phyloP scores from a whole-genome alignment of 768 basidiomycete species.

The Chlorophyllum brunneum region DNA sequence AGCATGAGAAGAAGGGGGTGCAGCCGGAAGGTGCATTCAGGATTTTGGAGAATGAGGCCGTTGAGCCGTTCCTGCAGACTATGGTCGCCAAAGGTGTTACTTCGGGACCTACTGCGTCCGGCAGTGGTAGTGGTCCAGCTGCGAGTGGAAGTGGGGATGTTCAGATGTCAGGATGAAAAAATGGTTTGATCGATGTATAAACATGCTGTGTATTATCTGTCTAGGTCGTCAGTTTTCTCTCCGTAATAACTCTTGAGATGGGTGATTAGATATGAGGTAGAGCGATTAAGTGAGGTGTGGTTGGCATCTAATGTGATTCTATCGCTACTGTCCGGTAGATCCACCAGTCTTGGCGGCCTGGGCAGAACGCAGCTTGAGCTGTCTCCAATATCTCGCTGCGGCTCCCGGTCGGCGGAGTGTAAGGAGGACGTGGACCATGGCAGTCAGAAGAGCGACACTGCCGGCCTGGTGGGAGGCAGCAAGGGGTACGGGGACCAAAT shows the following conservation, averaged over 20 bases:
- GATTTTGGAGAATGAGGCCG: slow-evolving; percentile 37
- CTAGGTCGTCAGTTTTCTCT: background rate
- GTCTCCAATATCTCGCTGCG: slow-evolving; percentile 61
- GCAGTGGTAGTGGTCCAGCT: background rate
- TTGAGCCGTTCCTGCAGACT: slow-evolving; percentile 69
- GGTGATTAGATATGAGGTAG: too few species aligned
- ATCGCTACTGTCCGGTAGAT: background rate
- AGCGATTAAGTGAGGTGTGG: background rate
- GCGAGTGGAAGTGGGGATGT: slow-evolving; percentile 49
- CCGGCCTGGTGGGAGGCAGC: slow-evolving; percentile 96
- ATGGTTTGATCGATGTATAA: too few species aligned
- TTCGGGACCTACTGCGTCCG: slow-evolving; percentile 30
- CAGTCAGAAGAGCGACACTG: slow-evolving; percentile 81
- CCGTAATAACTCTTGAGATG: background rate
- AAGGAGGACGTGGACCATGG: slow-evolving; percentile 73
- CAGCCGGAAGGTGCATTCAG: slow-evolving; percentile 34
- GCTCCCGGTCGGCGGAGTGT: slow-evolving; percentile 65
- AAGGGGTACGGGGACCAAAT: slow-evolving; percentile 88
- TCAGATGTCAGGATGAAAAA: slow-evolving; percentile 70
- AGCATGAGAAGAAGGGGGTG: slow-evolving; percentile 48
- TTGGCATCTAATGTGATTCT: background rate
- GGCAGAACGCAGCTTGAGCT: slow-evolving; percentile 4
- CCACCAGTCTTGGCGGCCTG: slow-evolving; percentile 3
- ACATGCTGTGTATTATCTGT: slow-evolving; percentile 8
- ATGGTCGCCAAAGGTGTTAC: slow-evolving; percentile 71